Conservation (phyloP, 805 yeast genomes). For the Yarrowia divulgata region DNA sequence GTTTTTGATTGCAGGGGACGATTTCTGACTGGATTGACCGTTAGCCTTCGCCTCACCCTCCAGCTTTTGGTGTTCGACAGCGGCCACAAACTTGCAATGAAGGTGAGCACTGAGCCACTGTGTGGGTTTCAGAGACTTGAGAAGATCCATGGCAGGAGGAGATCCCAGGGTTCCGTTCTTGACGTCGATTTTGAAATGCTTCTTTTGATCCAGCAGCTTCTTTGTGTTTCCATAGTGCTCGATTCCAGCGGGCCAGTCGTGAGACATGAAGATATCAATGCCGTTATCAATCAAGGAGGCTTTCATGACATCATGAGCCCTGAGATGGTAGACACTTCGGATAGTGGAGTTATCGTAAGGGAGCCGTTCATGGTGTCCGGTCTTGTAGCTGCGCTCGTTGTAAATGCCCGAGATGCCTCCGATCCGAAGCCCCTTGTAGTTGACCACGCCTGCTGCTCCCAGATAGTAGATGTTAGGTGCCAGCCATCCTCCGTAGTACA, state of each 20-base stretch:
- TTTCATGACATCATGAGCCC: constrained; percentile 66
- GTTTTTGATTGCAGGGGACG: constrained; percentile 35
- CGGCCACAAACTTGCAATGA: constrained; percentile 76
- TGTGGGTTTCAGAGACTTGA: constrained; percentile 64
- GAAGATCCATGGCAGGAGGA: constrained; percentile 64
- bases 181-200: constrained; percentile 72
- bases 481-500: constrained; percentile 90
- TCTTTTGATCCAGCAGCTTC: constrained; percentile 63
- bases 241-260: constrained; percentile 94
- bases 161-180: constrained; percentile 70
- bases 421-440: constrained; percentile 77
- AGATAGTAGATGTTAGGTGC: constrained; percentile 86
- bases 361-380: constrained; percentile 53
- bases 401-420: constrained; percentile 88
- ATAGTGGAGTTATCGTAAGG: constrained; percentile 60
- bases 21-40: neutral
- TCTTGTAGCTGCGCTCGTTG: constrained; percentile 59
- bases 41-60: neutral
- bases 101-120: constrained; percentile 92
- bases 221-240: constrained; percentile 67
- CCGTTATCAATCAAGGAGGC: constrained; percentile 52
- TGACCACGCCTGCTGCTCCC: constrained; percentile 77
- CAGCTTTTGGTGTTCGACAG: constrained; percentile 46
- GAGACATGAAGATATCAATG: constrained; percentile 71
- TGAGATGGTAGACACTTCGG: constrained; percentile 75